phyloP scores from a whole-genome alignment of 768 basidiomycete species.

The Daedaleopsis sinensis region DNA sequence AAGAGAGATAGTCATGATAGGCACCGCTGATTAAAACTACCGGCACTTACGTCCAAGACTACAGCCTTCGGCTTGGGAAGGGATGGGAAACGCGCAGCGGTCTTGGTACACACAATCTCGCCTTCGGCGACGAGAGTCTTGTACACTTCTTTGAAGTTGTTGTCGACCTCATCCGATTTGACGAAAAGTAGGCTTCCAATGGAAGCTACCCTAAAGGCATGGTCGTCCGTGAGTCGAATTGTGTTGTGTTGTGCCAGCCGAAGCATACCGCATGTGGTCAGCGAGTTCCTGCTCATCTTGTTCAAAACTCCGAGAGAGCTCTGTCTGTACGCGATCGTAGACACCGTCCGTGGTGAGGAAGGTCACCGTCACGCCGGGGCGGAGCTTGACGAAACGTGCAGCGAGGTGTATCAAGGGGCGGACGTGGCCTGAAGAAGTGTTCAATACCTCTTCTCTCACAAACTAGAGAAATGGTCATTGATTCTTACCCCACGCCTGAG shows the following conservation, averaged over 20 bases:
- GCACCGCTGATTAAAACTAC: neutral
- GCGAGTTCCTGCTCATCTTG: neutral
- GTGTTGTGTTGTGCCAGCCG: neutral
- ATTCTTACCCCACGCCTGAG: neutral
- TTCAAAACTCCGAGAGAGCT: constrained; percentile 14
- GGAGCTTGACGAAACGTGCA: constrained; percentile 17
- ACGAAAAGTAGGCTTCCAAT: neutral
- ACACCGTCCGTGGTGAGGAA: constrained; percentile 9
- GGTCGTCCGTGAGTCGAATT: neutral
- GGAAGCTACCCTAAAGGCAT: constrained; percentile 14
- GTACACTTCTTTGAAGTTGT: constrained; percentile 12
- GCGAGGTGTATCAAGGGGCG: constrained; percentile 16
- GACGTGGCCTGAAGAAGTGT: constrained; percentile 12
- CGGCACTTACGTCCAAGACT: constrained; percentile 18
- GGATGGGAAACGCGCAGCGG: neutral
- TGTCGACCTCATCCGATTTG: constrained; percentile 1
- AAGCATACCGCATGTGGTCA: constrained; percentile 5
- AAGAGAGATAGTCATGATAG: neutral
- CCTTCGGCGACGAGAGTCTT: constrained; percentile 5
- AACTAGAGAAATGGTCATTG: too few relatives aligned
- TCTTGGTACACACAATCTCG: constrained; percentile 15
- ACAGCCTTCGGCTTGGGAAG: constrained; percentile 15
- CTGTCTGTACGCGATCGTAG: constrained; percentile 9
- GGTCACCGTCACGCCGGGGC: constrained; percentile 6
- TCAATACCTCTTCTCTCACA: too few relatives aligned